These are phyloP conservation scores for Pseudomicrostroma phylloplanum DNA, from an alignment of 1,284 basidiomycete genomes.

Conservation along the genomic window DNA sequence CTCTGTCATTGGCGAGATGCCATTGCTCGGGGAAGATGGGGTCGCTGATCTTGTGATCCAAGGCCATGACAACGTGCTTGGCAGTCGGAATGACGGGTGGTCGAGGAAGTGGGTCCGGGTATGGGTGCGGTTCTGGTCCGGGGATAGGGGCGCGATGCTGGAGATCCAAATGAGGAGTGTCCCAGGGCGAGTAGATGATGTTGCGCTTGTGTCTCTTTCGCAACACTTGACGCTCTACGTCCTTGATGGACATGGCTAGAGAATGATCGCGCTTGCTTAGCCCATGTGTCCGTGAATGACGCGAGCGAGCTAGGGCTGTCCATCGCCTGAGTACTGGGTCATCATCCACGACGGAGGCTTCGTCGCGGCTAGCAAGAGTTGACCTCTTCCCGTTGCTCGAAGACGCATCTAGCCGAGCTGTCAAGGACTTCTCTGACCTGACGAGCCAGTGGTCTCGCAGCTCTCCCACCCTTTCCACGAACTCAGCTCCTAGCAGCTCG, in stretches of 20 bases:
- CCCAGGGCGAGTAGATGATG: slow-evolving; percentile 39
- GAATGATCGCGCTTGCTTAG: slow-evolving; percentile 24
- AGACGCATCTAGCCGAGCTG: neutral
- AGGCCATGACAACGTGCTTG: slow-evolving; percentile 27
- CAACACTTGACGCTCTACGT: slow-evolving; percentile 43
- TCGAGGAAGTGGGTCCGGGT: slow-evolving; percentile 17
- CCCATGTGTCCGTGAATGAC: slow-evolving; percentile 20
- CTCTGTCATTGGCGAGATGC: slow-evolving; percentile 59
- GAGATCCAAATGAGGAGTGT: slow-evolving; percentile 43
- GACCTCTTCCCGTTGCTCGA: neutral
- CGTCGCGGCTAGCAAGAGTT: neutral
- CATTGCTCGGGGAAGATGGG: slow-evolving; percentile 84
- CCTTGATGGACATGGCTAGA: slow-evolving; percentile 31
- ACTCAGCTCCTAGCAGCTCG: slow-evolving; percentile 65
- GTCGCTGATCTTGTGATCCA: slow-evolving; percentile 66
- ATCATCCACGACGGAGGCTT: neutral
- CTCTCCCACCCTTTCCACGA: slow-evolving; percentile 82
- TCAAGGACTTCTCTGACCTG: slow-evolving; percentile 53
- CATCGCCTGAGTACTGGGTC: slow-evolving; percentile 56
- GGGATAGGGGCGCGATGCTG: slow-evolving; percentile 29
- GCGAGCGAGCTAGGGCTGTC: slow-evolving; percentile 16
- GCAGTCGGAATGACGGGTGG: slow-evolving; percentile 25
- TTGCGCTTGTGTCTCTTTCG: slow-evolving; percentile 45
- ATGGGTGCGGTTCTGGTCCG: slow-evolving; percentile 24
- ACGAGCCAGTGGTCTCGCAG: slow-evolving; percentile 78